Base-by-base conservation (phyloP, 2,329 filamentous ascomycete genomes). In the Nothomitra cinnamomea region DNA sequence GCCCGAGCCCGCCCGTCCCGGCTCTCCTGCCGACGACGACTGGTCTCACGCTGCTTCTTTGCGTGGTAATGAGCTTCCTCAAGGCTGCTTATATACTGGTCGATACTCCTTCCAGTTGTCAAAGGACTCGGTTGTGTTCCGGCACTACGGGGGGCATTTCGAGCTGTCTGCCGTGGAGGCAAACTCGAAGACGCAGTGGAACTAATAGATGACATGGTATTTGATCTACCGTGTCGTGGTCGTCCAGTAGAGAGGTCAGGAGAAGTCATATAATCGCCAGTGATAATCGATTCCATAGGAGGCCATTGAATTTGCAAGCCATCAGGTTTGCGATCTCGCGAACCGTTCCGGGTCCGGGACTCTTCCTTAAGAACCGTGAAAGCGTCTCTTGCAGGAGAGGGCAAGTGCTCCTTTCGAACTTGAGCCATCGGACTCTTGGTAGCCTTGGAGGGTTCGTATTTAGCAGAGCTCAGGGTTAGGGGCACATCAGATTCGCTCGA, bases 81-180 rank as follows among this genome's bases (percentile, higher is more conserved):
- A 1, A 95, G 69, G 63, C 87, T 92, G 67, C 81, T 87, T 58
- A 94, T 89, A 63, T 92, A 94, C 58, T 89, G 82, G 59, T 94
- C 85, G 36, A 87, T 76, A 58, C 79, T 86, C 57, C 80, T 77
- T 41, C 74, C 76, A 59, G 78, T 82, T 10, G 75, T 70, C 56
- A 49, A 10, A 32, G 45, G 45, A 17, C 24, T 49, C 6, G 22
- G 22, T 12, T 35, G 25, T 17, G 45, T 4, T 7, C 45, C 45
- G 5, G 45, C 24, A 24, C 25, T 49, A 24, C n/a, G 32, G 45
- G 24, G 17, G 19, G 24, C n/a, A n/a, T 19, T 24, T 19, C n/a
- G 6, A 5, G 45, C 22, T 24, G 24, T 49, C 24, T 49, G 25
- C 32, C 35, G 8, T 10, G 28, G 10, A 32, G 50, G 40, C 7